Evolutionary conservation across 179 eudicot species (phyloP), one percentile per base, ranked within the genome.

Genomic region (Patellifolia procumbens): DNA sequence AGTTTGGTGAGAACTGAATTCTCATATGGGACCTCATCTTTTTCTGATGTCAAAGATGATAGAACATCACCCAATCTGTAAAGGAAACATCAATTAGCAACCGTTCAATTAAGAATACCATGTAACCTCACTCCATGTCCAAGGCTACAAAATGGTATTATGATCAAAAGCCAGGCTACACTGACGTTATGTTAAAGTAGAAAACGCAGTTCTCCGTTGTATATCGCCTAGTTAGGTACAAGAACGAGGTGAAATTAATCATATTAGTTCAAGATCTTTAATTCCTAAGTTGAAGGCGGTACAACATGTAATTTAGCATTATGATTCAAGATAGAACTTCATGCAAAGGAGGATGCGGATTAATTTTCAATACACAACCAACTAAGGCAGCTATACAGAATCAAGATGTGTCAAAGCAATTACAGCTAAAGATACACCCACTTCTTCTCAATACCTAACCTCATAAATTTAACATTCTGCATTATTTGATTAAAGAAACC

Each of bases 51-150:
- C 86, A 95, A 72, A 74, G 93, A 86, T 68, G 86, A 80, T 86
- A 95, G 83, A 73, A 93, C 99, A 88, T 95, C 97, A 74, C 97
- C 99, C 86, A 95, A 85, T 81, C 99, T 95, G 89, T 76, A 83
- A 39, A 61, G 20, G 20, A 60, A 77, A 70, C 74, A 45, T 66
- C 26, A 49, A 79, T 69, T 62, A 83, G 73, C 72, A 71, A 75
- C 37, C 31, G 32, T 43, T 52, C 68, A 46, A 68, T 66, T 29
- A 29, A 70, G 28, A 37, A 9, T 24, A 67, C 3, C 35, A 19
- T 17, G 10, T 17, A 70, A 39, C n/a, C 17, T 7, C 42, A 32
- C 68, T 29, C 32, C 66, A 22, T n/a, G 56, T 46, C 26, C 46
- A 29, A 58, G 12, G 34, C 15, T 22, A 37, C 7, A 56, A 11